phyloP scores from a whole-genome alignment of 73 alveolate genomes.

The Breviolum minutum region DNA sequence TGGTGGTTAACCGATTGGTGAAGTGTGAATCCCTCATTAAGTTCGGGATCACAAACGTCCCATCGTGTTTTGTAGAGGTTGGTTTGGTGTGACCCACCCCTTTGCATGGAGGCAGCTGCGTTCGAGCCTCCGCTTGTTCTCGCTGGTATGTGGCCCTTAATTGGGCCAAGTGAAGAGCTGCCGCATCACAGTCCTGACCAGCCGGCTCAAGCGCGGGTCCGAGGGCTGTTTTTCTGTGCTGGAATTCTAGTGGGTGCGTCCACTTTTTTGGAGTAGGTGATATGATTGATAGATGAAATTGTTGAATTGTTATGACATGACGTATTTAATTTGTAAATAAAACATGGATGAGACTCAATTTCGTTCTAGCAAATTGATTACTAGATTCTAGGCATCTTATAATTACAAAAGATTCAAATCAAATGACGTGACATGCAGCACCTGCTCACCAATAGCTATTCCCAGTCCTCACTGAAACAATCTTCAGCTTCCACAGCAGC shows the following conservation, averaged over 20 bases:
- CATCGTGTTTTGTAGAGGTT: too few relatives aligned
- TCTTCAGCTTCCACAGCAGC: conserved; percentile 91
- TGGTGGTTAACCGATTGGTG: not conserved
- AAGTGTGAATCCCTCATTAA: not conserved
- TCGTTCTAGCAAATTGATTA: too few relatives aligned
- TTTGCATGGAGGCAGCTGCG: not conserved
- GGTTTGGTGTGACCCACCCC: not conserved
- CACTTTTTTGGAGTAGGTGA: too few relatives aligned
- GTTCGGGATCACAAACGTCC: too few relatives aligned
- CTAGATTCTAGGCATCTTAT: not conserved
- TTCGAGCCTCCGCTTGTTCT: not conserved
- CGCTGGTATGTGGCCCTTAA: conserved; percentile 56
- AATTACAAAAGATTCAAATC: not conserved
- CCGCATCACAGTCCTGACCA: conserved; percentile 51
- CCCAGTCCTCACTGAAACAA: conserved; percentile 63
- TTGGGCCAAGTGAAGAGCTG: conserved; percentile 69
- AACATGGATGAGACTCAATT: too few relatives aligned
- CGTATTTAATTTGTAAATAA: too few relatives aligned
- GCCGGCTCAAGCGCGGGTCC: not conserved
- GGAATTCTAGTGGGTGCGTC: too few relatives aligned
- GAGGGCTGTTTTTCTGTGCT: too few relatives aligned
- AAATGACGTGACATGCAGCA: not conserved
- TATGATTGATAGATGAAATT: too few relatives aligned
- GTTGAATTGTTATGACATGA: too few relatives aligned
- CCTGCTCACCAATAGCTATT: not conserved